Percentiles rank a stretch among this genome's conserved stretches.
These are phyloP conservation scores for Bipolaris oryzae DNA, from an alignment of 2,329 filamentous ascomycete genomes.

Conservation along the genomic window DNA sequence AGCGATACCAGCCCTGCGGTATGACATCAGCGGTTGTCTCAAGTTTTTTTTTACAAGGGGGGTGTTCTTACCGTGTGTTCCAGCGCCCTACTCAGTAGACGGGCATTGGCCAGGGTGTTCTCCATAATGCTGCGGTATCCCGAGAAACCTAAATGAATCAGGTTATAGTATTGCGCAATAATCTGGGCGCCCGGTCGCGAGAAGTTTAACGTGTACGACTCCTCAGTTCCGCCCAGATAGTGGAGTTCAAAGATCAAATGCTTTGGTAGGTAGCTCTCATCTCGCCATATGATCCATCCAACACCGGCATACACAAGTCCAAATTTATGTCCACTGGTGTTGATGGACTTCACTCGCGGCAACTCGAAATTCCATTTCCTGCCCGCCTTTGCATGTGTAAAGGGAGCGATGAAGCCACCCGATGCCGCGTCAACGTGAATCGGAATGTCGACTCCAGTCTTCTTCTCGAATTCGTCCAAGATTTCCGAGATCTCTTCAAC, in stretches of 20 bases:
- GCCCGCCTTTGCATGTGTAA: slow-evolving; percentile 62
- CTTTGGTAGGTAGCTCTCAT: slow-evolving; percentile 68
- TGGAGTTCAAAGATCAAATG: slow-evolving; percentile 73
- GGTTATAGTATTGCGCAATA: slow-evolving; percentile 75
- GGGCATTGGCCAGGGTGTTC: slow-evolving; percentile 68
- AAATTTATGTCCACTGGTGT: slow-evolving; percentile 67
- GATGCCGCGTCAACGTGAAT: slow-evolving; percentile 69
- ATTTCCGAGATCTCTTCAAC: slow-evolving; percentile 71
- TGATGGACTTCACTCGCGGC: slow-evolving; percentile 69
- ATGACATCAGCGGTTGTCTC: background rate
- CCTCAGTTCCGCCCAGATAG: slow-evolving; percentile 74
- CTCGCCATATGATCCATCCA: slow-evolving; percentile 65
- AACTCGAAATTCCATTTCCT: slow-evolving; percentile 69
- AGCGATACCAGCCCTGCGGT: slow-evolving; percentile 61
- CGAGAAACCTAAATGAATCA: slow-evolving; percentile 71
- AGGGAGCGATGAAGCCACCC: slow-evolving; percentile 67
- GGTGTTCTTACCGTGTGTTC: slow-evolving; percentile 57
- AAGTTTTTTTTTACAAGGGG: background rate
- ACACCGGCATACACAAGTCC: slow-evolving; percentile 70
- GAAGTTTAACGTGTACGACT: slow-evolving; percentile 75
- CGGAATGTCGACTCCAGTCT: slow-evolving; percentile 68
- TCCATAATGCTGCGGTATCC: slow-evolving; percentile 69
- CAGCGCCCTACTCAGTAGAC: slow-evolving; percentile 66
- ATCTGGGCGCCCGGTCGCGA: slow-evolving; percentile 72
- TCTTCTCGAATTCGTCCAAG: slow-evolving; percentile 66